Conservation (phyloP, 106 monocot genomes). For the Dactylorhiza incarnata region DNA sequence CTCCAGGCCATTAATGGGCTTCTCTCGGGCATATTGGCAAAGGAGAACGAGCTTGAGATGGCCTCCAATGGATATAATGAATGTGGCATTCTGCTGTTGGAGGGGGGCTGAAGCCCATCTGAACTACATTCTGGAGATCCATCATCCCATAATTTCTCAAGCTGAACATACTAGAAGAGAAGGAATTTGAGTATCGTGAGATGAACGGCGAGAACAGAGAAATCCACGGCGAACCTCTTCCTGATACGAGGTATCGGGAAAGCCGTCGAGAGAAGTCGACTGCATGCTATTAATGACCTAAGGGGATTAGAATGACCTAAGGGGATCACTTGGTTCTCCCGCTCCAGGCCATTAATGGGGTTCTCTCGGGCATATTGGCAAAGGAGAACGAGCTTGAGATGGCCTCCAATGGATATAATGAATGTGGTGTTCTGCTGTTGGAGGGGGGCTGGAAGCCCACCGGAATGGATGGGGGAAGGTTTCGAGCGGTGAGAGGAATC, state of each 20-base stretch:
- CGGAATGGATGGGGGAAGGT: too few relatives aligned
- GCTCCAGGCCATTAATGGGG: slow-evolving; percentile 22
- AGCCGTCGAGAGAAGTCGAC: slow-evolving; percentile 27
- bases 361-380: slow-evolving; percentile 15
- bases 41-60: slow-evolving; percentile 18
- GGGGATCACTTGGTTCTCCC: slow-evolving; percentile 13
- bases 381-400: slow-evolving; percentile 20
- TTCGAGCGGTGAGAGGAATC: too few relatives aligned
- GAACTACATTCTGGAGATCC: slow-evolving; percentile 59
- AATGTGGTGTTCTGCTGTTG: too few relatives aligned
- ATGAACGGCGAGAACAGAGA: background rate
- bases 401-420: slow-evolving; percentile 27
- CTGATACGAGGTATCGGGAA: slow-evolving; percentile 35
- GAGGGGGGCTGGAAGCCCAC: slow-evolving; percentile 12
- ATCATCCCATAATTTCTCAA: slow-evolving; percentile 54
- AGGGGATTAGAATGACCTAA: slow-evolving; percentile 16
- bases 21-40: slow-evolving; percentile 17
- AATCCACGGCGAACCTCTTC: slow-evolving; percentile 13
- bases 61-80: slow-evolving; percentile 27
- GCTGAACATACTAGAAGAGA: slow-evolving; percentile 23
- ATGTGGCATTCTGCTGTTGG: too few relatives aligned
- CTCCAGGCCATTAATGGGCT: slow-evolving; percentile 22
- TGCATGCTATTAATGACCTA: too few relatives aligned
- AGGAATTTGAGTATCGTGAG: background rate
- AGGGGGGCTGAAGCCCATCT: slow-evolving; percentile 25